Conservation (phyloP, 2,329 filamentous ascomycete species). For the Fusarium subglutinans region DNA sequence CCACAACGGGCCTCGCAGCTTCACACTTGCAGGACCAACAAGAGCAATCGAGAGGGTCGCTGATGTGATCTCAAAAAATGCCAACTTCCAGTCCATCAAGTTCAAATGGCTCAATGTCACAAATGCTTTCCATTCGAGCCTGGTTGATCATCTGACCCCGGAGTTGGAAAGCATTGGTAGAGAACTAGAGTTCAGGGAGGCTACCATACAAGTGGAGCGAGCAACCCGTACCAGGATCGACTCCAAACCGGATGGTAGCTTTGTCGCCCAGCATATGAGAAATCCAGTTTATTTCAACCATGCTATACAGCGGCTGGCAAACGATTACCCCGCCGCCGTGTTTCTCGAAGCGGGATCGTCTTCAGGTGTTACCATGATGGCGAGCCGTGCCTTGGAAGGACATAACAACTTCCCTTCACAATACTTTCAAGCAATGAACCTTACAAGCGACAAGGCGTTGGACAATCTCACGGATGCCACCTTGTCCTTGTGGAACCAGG, state of each 20-base stretch:
- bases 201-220: background rate
- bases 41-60: background rate
- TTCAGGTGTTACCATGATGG: slow-evolving; percentile 8
- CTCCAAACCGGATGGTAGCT: background rate
- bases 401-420: too few species aligned
- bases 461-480: background rate
- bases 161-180: background rate
- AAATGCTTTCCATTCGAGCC: slow-evolving; percentile 57
- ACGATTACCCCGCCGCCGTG: slow-evolving; percentile 10
- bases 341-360: slow-evolving; percentile 10
- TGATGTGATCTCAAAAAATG: slow-evolving; percentile 10
- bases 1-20: slow-evolving; percentile 8
- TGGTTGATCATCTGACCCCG: slow-evolving; percentile 50
- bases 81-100: slow-evolving; percentile 26
- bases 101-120: slow-evolving; percentile 54
- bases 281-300: slow-evolving; percentile 56
- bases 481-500: background rate
- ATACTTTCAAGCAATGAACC: background rate
- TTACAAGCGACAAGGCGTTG: background rate
- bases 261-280: slow-evolving; percentile 40
- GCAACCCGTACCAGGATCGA: background rate
- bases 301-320: slow-evolving; percentile 51
- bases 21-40: background rate
- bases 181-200: background rate
- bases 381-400: background rate